Percentiles rank a stretch among this genome's conserved stretches.
Conservation (phyloP, 2,329 filamentous ascomycete species). For the Sporothrix mexicana region DNA sequence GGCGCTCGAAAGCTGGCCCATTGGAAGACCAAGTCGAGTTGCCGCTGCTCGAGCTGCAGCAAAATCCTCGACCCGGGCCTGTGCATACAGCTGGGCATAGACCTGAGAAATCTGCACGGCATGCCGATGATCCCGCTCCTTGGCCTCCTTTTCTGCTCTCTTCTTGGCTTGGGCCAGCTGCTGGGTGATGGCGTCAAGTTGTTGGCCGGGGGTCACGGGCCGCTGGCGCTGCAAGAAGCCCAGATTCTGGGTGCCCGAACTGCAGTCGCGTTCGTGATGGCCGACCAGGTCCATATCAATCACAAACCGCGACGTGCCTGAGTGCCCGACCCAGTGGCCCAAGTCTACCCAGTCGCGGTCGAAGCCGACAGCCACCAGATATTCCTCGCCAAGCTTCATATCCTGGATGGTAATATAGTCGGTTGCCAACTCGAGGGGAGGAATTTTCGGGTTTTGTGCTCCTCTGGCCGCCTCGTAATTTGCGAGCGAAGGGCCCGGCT, state of each 20-base stretch:
- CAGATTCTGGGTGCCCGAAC: background rate
- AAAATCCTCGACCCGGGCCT: too few species aligned
- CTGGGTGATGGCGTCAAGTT: background rate
- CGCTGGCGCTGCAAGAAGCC: background rate
- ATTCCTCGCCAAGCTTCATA: conserved; percentile 29
- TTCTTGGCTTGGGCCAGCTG: background rate
- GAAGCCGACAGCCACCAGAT: conserved; percentile 31
- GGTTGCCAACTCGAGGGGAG: conserved; percentile 18
- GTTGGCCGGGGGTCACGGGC: background rate
- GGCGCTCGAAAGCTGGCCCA: too few species aligned
- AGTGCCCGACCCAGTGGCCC: conserved; percentile 32
- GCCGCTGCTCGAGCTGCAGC: too few species aligned
- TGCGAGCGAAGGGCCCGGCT: background rate
- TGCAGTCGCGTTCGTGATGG: background rate
- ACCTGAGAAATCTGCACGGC: too few species aligned
- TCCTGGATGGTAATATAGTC: conserved; percentile 31
- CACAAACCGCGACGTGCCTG: conserved; percentile 29
- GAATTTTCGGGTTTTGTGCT: background rate
- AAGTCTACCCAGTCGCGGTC: conserved; percentile 25
- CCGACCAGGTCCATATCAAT: conserved; percentile 1
- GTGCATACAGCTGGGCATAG: too few species aligned
- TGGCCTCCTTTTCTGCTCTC: background rate
- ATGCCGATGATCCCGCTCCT: background rate
- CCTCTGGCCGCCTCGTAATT: background rate
- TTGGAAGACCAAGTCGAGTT: too few species aligned